These are phyloP conservation scores for Cordia subcordata DNA, from an alignment of 257 asterid genomes.

Conservation along the genomic window DNA sequence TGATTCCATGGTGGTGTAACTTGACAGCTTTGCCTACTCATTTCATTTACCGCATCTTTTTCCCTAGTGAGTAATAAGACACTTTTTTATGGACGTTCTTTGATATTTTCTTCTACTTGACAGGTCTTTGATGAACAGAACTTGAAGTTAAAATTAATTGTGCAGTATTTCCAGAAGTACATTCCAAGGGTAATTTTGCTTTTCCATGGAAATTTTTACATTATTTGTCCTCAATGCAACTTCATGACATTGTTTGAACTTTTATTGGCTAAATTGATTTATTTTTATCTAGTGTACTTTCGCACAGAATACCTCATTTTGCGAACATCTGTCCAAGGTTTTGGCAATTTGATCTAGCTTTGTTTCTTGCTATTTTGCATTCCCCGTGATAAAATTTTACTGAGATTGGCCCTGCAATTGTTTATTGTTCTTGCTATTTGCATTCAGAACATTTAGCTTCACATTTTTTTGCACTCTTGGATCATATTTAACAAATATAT, in stretches of 20 bases:
- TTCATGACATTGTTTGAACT: not conserved
- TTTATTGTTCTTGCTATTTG: no score
- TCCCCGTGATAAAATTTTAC: no score
- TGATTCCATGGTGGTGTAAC: not conserved
- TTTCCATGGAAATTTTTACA: not conserved
- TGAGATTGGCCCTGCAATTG: no score
- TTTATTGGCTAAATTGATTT: not conserved
- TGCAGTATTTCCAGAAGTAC: slow-evolving; percentile 78
- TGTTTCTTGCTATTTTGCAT: no score
- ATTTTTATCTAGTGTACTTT: no score
- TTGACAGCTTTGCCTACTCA: not conserved
- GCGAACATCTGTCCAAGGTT: no score
- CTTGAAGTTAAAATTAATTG: slow-evolving; percentile 58
- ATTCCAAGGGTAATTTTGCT: slow-evolving; percentile 49
- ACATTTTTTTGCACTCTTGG: no score
- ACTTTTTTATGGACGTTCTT: not conserved
- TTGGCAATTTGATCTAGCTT: no score
- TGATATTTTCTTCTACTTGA: slow-evolving; percentile 5
- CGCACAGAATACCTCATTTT: no score
- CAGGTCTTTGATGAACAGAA: slow-evolving; percentile 72
- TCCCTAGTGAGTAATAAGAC: not conserved
- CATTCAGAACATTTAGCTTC: no score
- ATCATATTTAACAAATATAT: no score
- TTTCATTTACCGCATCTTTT: not conserved
- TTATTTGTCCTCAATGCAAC: slow-evolving; percentile 2